Evolutionary conservation across 148 eudicot genomes (phyloP).

Genomic region (Cornus florida): DNA sequence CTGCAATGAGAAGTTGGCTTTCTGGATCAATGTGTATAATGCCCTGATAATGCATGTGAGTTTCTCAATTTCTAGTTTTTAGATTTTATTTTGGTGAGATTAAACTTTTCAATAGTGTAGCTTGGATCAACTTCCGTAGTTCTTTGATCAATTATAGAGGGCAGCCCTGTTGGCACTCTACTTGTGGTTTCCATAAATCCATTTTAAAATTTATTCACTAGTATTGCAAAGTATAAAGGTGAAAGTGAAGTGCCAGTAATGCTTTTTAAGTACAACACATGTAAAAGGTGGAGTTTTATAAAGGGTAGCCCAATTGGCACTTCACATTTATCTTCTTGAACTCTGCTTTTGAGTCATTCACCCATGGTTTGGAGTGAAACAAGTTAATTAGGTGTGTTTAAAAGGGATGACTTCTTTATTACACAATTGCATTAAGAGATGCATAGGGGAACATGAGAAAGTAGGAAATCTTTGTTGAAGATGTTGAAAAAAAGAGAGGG

Average conservation of each 20-base stretch:
- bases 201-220: not conserved
- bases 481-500: not conserved
- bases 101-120: not conserved
- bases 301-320: not conserved
- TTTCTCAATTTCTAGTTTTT: constrained; percentile 5
- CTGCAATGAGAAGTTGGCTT: constrained; percentile 20
- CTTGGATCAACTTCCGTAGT: constrained; percentile 4
- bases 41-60: constrained; percentile 26
- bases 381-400: not conserved
- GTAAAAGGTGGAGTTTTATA: not conserved
- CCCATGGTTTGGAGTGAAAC: not conserved
- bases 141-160: not conserved
- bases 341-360: not conserved
- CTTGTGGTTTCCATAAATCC: not conserved
- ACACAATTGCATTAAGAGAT: not conserved
- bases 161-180: not conserved
- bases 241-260: not conserved
- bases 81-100: constrained; percentile 2
- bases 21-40: constrained; percentile 24
- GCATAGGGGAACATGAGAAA: not conserved
- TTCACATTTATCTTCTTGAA: not conserved
- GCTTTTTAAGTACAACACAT: not conserved
- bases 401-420: too few species aligned
- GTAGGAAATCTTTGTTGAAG: not conserved
- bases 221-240: constrained; percentile 1